Conservation (phyloP, 805 yeast species). For the Candida fluviatilis region DNA sequence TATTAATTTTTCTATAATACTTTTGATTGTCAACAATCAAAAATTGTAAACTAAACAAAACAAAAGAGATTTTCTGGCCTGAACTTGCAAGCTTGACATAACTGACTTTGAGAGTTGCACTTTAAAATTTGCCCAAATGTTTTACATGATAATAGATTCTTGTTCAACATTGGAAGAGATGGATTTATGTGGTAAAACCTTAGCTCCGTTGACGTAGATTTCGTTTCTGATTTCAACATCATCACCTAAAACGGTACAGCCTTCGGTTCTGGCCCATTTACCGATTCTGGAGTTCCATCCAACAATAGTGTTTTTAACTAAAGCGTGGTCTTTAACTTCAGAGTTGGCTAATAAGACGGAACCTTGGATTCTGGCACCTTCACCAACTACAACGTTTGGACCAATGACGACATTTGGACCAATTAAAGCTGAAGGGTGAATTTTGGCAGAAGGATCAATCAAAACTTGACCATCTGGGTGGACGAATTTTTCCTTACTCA, state of each 20-base stretch:
- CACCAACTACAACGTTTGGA: conserved; percentile 93
- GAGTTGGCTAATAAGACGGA: conserved; percentile 91
- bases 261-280: conserved; percentile 98
- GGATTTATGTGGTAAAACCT: conserved; percentile 97
- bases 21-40: conserved; percentile 1
- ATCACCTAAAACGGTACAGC: conserved; percentile 96
- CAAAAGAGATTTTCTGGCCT: background rate
- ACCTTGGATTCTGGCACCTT: conserved; percentile 97
- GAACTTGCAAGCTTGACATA: background rate
- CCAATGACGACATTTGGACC: conserved; percentile 99
- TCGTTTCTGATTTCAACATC: conserved; percentile 98
- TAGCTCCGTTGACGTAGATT: conserved; percentile 98
- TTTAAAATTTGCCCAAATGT: background rate
- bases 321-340: conserved; percentile 92
- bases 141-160: conserved; percentile 96
- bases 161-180: conserved; percentile 94
- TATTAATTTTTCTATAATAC: conserved; percentile 1
- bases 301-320: conserved; percentile 95
- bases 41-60: conserved; percentile 1
- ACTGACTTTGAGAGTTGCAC: background rate
- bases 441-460: conserved; percentile 92
- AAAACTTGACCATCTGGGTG: conserved; percentile 84
- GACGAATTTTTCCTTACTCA: conserved; percentile 67
- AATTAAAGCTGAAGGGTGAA: conserved; percentile 87
- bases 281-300: conserved; percentile 99